Base-by-base conservation (phyloP, 768 basidiomycete genomes). In the Suillus fuscotomentosus region DNA sequence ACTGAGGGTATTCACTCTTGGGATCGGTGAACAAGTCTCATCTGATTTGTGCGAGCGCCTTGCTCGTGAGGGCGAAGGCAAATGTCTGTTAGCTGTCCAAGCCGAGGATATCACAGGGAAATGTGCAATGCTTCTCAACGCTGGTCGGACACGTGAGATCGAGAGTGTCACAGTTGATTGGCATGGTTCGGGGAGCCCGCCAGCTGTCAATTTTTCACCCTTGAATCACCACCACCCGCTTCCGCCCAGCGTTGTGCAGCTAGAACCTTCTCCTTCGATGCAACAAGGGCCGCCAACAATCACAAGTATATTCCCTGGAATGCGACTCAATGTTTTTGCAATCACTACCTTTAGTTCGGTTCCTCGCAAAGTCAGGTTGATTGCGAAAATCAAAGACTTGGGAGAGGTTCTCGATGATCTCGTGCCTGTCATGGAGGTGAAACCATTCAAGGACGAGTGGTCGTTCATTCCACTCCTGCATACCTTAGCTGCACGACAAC, bases 1-100 rank as follows among this genome's bases (percentile, higher is more conserved):
- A 9, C 64, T 85, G 2, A 84, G 86, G 9, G 77, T 88, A 4
- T 89, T 87, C 64, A 78, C 81, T 10, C 79, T 89, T 2, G 88
- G 88, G 1, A 86, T 89, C 15, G 88, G 88, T 14, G 59, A 75
- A 27, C 67, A 66, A 0, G 80, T 82, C 3, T 87, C 86, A 3
- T 83, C 78, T 4, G 82, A 78, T 0, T 77, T 84, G 67, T 85
- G 84, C 67, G 79, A 84, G 65, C 73, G 80, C 4, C 82, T 89
- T n/a, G 86, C 88, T 0, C 71, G 76, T 20, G 78, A 77, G 1
- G 88, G 88, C 2, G 78, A 82, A 11, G 88, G 88, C 17, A 74
- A 78, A 34, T 81, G 71, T 59, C 72, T 85, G 0, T 82, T 83
- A 62, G 83, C 87, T 5, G 70, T 76, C 8, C 71, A 78, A 4